Percentiles rank a stretch among this genome's conserved stretches.
Evolutionary conservation across 2,329 filamentous ascomycete species (phyloP).

Genomic region (Endocalyx cinctus): DNA sequence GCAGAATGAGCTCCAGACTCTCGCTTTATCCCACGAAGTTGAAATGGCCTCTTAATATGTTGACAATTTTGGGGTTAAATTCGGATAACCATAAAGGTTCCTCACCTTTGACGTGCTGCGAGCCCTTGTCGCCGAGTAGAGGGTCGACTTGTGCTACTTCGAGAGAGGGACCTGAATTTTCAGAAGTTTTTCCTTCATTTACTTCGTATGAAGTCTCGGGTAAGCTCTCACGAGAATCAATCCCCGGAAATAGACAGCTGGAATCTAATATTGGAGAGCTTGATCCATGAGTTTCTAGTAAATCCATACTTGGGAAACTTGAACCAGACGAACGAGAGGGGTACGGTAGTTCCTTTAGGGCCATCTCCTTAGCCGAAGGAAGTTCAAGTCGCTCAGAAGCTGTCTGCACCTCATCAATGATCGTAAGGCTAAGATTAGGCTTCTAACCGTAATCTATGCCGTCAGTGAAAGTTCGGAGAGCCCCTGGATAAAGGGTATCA

Average conservation of each 20-base stretch:
- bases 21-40: slow-evolving; percentile 30
- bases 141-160: not conserved
- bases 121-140: too few relatives aligned
- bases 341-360: not conserved
- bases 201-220: not conserved
- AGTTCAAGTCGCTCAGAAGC: slow-evolving; percentile 21
- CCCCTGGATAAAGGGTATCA: slow-evolving; percentile 24
- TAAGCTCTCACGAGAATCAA: not conserved
- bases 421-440: slow-evolving; percentile 27
- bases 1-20: too few relatives aligned
- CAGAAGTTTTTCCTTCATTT: not conserved
- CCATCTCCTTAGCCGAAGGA: slow-evolving; percentile 4
- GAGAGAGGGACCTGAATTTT: not conserved
- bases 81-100: slow-evolving; percentile 24
- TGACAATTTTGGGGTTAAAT: slow-evolving; percentile 21
- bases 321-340: slow-evolving; percentile 1
- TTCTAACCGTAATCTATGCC: slow-evolving; percentile 24
- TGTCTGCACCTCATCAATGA: slow-evolving; percentile 23
- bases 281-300: not conserved
- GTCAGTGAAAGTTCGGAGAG: slow-evolving; percentile 20
- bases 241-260: not conserved
- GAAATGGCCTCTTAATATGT: slow-evolving; percentile 21
- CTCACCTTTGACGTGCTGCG: not conserved
- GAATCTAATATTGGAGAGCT: slow-evolving; percentile 7
- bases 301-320: not conserved